These are phyloP conservation scores for Biscogniauxia sp. DNA, from an alignment of 2,329 filamentous ascomycete genomes.

Conservation along the genomic window DNA sequence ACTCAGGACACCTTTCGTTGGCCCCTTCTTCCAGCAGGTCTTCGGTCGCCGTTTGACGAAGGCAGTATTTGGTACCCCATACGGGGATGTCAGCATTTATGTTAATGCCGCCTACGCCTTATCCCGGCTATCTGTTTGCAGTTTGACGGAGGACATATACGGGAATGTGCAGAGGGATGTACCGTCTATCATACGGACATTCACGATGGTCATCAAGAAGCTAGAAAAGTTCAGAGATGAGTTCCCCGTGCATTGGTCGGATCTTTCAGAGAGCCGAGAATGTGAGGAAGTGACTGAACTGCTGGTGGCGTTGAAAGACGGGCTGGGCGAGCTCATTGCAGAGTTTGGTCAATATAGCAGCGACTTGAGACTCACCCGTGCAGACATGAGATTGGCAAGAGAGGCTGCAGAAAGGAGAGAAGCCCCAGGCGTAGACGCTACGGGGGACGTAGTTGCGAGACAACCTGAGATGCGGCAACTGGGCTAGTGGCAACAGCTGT, in stretches of 20 bases:
- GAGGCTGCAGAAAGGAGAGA: constrained; percentile 50
- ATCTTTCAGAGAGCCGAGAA: constrained; percentile 57
- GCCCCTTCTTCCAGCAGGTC: constrained; percentile 67
- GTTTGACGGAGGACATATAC: constrained; percentile 75
- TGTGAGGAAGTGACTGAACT: constrained; percentile 70
- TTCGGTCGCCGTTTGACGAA: constrained; percentile 64
- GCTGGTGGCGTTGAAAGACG: constrained; percentile 60
- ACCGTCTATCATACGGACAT: constrained; percentile 67
- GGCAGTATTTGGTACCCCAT: constrained; percentile 71
- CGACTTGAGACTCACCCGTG: constrained; percentile 66
- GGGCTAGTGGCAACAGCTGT: constrained; percentile 23
- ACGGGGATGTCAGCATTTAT: constrained; percentile 66
- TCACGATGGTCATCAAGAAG: constrained; percentile 66
- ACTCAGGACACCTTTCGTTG: constrained; percentile 52
- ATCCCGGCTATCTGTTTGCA: constrained; percentile 67
- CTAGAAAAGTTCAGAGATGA: constrained; percentile 64
- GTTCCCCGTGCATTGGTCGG: constrained; percentile 74
- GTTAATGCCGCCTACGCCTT: constrained; percentile 70
- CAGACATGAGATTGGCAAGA: constrained; percentile 71
- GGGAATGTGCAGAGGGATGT: constrained; percentile 86
- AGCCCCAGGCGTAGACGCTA: constrained; percentile 2
- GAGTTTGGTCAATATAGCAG: constrained; percentile 73
- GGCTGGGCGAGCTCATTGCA: constrained; percentile 62
- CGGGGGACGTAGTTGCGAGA: neutral
- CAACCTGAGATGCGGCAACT: constrained; percentile 34